These are phyloP conservation scores for Gnomoniopsis smithogilvyi DNA, from an alignment of 2,329 filamentous ascomycete genomes.

Conservation along the genomic window DNA sequence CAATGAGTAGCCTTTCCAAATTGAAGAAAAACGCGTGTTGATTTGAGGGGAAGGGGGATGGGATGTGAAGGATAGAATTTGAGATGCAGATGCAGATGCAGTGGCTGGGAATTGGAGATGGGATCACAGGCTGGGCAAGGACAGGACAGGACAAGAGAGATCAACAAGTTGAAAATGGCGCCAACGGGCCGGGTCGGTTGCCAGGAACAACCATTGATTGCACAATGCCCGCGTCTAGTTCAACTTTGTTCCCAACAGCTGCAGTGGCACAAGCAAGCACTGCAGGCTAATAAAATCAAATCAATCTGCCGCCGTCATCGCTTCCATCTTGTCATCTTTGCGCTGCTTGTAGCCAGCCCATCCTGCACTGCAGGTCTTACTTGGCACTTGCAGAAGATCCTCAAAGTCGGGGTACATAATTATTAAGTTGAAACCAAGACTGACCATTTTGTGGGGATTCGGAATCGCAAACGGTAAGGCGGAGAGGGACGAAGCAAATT, in stretches of 20 bases:
- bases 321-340: too few species aligned
- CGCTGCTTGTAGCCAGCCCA: not conserved
- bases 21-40: not conserved
- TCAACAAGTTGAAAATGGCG: not conserved
- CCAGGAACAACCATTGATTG: not conserved
- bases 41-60: not conserved
- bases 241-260: not conserved
- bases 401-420: not conserved
- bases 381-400: conserved; percentile 1
- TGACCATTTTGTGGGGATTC: conserved; percentile 11
- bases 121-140: conserved; percentile 1
- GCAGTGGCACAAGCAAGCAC: not conserved
- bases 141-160: not conserved
- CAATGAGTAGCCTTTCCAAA: not conserved
- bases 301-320: not conserved
- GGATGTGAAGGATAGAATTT: too few species aligned
- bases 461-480: not conserved
- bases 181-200: not conserved
- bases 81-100: too few species aligned
- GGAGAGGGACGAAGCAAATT: conserved; percentile 1
- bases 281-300: not conserved
- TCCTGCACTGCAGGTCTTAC: not conserved
- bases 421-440: not conserved
- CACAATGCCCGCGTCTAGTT: not conserved
- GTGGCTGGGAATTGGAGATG: conserved; percentile 17